These are phyloP conservation scores for Piper longum DNA, from an alignment of 164 flowering plant species.

Conservation along the genomic window DNA sequence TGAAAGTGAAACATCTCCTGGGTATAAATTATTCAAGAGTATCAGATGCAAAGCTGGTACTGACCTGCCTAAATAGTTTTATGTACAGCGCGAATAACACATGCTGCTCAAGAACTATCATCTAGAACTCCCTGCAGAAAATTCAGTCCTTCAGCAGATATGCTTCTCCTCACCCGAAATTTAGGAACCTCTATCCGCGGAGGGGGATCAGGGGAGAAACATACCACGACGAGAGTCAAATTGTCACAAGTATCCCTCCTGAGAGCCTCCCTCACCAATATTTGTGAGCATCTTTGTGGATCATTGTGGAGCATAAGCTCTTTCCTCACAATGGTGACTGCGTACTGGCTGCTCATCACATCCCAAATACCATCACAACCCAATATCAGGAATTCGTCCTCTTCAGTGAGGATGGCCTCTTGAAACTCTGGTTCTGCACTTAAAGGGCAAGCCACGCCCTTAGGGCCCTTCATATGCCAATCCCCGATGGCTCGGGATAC, in stretches of 20 bases:
- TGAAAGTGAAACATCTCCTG: constrained; percentile 4
- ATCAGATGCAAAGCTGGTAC: not conserved
- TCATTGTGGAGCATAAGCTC: constrained; percentile 85
- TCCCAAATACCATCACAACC: constrained; percentile 98
- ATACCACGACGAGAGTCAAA: constrained; percentile 68
- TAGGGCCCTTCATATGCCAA: constrained; percentile 95
- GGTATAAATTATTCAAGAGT: not conserved
- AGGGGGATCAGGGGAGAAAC: constrained; percentile 81
- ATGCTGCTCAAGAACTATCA: constrained; percentile 4
- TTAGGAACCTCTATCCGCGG: constrained; percentile 58
- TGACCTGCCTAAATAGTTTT: not conserved
- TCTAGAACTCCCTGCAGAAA: constrained; percentile 67
- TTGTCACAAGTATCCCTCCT: constrained; percentile 76
- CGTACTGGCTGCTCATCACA: constrained; percentile 95
- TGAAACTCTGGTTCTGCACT: constrained; percentile 88
- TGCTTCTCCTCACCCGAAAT: constrained; percentile 47
- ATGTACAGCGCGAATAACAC: not conserved
- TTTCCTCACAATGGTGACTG: constrained; percentile 71
- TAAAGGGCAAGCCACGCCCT: constrained; percentile 67
- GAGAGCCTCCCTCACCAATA: constrained; percentile 77
- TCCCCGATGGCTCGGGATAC: constrained; percentile 97
- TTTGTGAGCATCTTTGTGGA: constrained; percentile 75
- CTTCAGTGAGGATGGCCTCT: constrained; percentile 46
- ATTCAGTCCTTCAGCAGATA: constrained; percentile 74
- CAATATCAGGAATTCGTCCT: constrained; percentile 83